phyloP scores from a whole-genome alignment of 2,329 filamentous ascomycete genomes.

The Cercospora beticola region DNA sequence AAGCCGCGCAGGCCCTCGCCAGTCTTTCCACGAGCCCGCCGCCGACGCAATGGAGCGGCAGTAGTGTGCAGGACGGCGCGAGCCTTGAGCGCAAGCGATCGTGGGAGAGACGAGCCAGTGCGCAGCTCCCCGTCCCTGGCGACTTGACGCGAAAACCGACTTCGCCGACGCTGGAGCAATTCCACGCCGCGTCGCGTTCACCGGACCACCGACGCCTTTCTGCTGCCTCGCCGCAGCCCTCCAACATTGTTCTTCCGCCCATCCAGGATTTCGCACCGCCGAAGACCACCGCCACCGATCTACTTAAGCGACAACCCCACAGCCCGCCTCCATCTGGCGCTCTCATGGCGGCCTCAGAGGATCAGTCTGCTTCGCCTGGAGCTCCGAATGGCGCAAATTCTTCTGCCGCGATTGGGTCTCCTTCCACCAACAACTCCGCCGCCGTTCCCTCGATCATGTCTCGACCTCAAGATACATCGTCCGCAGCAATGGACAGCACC shows the following conservation, averaged over 20 bases:
- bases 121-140: not conserved
- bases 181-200: constrained; percentile 48
- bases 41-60: constrained; percentile 22
- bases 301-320: not conserved
- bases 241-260: constrained; percentile 44
- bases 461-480: not conserved
- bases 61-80: not conserved
- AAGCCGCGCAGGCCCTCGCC: constrained; percentile 42
- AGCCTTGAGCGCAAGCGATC: constrained; percentile 24
- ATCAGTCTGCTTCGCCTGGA: not conserved
- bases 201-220: constrained; percentile 44
- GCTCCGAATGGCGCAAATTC: not conserved
- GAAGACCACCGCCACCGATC: not conserved
- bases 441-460: not conserved
- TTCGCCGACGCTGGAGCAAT: constrained; percentile 50
- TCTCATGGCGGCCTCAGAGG: not conserved
- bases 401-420: not conserved
- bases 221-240: constrained; percentile 36
- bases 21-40: constrained; percentile 32
- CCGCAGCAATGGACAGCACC: not conserved
- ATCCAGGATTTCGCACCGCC: constrained; percentile 35
- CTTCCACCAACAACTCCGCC: not conserved
- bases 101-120: constrained; percentile 35
- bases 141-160: constrained; percentile 1
- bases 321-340: not conserved